Percentiles rank a stretch among this genome's conserved stretches.
Conservation (phyloP, 164 flowering plant genomes). For the Vitis cinerea region DNA sequence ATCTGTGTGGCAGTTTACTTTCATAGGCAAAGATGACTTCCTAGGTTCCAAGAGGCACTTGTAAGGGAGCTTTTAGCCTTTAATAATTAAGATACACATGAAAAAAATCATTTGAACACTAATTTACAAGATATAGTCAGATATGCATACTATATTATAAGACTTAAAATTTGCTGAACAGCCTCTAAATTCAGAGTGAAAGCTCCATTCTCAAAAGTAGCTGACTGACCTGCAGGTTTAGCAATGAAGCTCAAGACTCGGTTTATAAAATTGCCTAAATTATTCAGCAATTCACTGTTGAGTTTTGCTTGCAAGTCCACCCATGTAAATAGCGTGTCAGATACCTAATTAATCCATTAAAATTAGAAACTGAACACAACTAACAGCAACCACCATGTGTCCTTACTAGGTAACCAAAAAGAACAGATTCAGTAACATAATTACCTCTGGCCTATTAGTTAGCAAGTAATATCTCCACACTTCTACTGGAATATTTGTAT, state of each 20-base stretch:
- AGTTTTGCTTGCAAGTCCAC: conserved; percentile 86
- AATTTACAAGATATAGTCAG: background rate
- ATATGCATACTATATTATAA: background rate
- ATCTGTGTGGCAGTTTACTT: too few species aligned
- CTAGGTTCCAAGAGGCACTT: too few species aligned
- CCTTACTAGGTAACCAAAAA: background rate
- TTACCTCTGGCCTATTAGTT: conserved; percentile 93
- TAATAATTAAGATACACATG: too few species aligned
- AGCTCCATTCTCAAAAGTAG: background rate
- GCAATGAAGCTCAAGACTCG: conserved; percentile 90
- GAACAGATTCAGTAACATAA: background rate
- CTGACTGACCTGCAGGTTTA: conserved; percentile 70
- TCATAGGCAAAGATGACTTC: too few species aligned
- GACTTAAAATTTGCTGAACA: background rate
- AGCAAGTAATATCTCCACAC: conserved; percentile 97
- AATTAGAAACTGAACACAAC: background rate
- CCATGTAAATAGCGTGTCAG: conserved; percentile 93
- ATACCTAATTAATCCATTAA: conserved; percentile 42
- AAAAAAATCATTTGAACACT: too few species aligned
- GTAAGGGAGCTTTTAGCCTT: too few species aligned
- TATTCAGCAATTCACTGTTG: conserved; percentile 78
- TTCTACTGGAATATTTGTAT: conserved; percentile 87
- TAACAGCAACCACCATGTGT: background rate
- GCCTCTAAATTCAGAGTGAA: background rate
- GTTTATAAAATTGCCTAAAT: conserved; percentile 87